Conservation (phyloP, 108 stramenopile species). For the Aureococcus anophagefferens region DNA sequence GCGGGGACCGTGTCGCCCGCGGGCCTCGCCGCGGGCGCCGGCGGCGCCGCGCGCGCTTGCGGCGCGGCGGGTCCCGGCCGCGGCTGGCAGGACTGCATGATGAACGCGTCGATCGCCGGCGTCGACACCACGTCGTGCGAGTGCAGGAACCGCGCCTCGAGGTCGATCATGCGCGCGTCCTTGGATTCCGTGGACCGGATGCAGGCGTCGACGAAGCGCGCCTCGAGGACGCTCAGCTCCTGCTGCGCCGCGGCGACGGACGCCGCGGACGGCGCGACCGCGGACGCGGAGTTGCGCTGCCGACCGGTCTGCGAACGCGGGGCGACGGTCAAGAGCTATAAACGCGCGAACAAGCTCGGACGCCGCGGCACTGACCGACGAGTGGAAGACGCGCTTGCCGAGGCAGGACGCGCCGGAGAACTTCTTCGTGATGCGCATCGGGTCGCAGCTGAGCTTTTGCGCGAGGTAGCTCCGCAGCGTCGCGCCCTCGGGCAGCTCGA, state of each 20-base stretch:
- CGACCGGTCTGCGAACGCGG: too few relatives aligned
- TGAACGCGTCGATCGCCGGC: constrained; percentile 24
- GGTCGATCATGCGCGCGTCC: constrained; percentile 12
- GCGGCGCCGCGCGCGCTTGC: too few relatives aligned
- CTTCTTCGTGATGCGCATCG: constrained; percentile 96
- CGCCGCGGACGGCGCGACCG: too few relatives aligned
- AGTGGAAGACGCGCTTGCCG: constrained; percentile 27
- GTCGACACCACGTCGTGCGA: constrained; percentile 6
- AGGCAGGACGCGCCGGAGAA: constrained; percentile 62
- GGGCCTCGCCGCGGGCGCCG: too few relatives aligned
- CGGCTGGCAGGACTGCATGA: constrained; percentile 3
- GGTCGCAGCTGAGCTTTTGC: constrained; percentile 87
- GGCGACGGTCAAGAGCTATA: too few relatives aligned
- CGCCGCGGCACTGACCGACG: too few relatives aligned
- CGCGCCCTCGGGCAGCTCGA: constrained; percentile 75
- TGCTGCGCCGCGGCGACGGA: constrained; percentile 8
- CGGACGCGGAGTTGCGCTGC: too few relatives aligned
- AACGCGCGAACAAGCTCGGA: too few relatives aligned
- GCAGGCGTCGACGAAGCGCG: constrained; percentile 12
- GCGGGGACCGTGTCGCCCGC: not conserved
- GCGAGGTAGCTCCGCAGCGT: constrained; percentile 86
- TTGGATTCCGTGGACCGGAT: not conserved
- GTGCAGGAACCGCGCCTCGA: constrained; percentile 14
- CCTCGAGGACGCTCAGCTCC: constrained; percentile 28
- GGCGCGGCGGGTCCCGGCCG: not conserved